Evolutionary conservation across 257 asterid genomes (phyloP), one percentile per base, ranked within the genome.

Genomic region (Przewalskia tangutica): DNA sequence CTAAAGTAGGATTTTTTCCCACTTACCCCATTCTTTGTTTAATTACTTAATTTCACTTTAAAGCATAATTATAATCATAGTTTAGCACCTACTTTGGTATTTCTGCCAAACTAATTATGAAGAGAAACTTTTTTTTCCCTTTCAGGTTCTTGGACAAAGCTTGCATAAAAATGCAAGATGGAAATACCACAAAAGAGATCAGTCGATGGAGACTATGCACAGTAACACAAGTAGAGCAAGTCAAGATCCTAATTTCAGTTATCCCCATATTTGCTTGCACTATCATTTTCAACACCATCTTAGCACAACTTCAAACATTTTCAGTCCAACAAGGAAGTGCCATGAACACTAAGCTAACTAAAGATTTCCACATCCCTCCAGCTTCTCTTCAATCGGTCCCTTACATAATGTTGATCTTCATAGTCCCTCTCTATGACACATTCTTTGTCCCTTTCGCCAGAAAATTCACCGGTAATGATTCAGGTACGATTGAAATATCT

Each of bases 331-430:
- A 95, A 84, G 99, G 94, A 44, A 89, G 91, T 75, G 23, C 91
- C 16, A 95, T 95, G 99, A 80, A 95, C 89, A 95, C 98, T 2
- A 85, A 84, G n/a, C 83, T 95, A 18, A 86, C 90, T 1, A 23
- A 79, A 8, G 82, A 84, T 71, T 93, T 95, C 94, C 91, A 89
- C 81, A 90, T 95, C 66, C 99, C 99, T 0, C 98, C 99, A 0
- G 99, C 99, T 40, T 94, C 99, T 2, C 97, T 95, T 79, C 99
- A 95, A 79, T 90, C 99, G 80, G 92, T 95, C 83, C 99, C 99
- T 23, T 95, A 95, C 94, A 58, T 92, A 46, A 88, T 94, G 88
- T 90, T 95, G 6, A 86, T 92, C 81, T 82, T 94, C 86, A 77
- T 94, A 4, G 97, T 95, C 87, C 99, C 99, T 6, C 86, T 92